These are phyloP conservation scores for Clarkia xantiana DNA, from an alignment of 345 rosid species.

Conservation along the genomic window DNA sequence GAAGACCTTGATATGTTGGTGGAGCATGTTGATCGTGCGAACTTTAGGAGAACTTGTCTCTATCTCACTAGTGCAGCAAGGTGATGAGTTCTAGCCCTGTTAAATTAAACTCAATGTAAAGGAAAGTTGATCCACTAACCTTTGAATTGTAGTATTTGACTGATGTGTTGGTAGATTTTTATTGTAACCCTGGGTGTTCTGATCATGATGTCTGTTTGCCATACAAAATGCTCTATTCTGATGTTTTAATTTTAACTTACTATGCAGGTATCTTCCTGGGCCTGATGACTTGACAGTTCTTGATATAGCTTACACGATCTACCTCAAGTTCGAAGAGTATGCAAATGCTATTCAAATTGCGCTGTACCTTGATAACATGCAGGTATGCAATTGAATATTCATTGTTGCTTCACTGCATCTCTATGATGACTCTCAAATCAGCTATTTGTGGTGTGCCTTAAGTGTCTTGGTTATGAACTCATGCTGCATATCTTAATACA, in stretches of 20 bases:
- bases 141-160: no score
- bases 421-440: background rate
- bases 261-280: slow-evolving; percentile 71
- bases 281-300: slow-evolving; percentile 75
- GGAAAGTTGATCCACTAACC: background rate
- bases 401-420: background rate
- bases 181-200: no score
- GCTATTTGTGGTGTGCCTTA: background rate
- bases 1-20: slow-evolving; percentile 82
- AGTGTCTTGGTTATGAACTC: background rate
- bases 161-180: no score
- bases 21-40: slow-evolving; percentile 64
- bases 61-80: slow-evolving; percentile 84
- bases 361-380: slow-evolving; percentile 59
- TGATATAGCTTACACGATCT: slow-evolving; percentile 67
- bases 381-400: slow-evolving; percentile 28
- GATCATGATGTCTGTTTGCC: background rate
- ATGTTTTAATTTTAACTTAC: slow-evolving; percentile 8
- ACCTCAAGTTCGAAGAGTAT: slow-evolving; percentile 55
- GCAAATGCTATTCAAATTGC: slow-evolving; percentile 84
- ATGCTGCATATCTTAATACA: background rate
- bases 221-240: background rate
- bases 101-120: slow-evolving; percentile 9
- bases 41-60: slow-evolving; percentile 83
- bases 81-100: slow-evolving; percentile 17